Conservation (phyloP, 225 moss, liverwort and hornwort genomes). For the Pseudoscleropodium purum region DNA sequence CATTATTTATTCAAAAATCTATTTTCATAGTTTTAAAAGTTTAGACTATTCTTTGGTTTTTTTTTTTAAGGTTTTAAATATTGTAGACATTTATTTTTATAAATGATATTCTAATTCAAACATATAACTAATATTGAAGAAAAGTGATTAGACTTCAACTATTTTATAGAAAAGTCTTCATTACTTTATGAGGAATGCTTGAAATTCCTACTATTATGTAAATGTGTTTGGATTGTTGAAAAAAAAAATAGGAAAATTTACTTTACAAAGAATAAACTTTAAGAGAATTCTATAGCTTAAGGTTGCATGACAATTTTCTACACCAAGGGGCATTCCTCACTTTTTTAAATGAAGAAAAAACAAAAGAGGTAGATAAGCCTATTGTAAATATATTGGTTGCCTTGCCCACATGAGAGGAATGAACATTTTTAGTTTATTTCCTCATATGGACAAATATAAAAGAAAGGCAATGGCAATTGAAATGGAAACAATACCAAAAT, state of each 20-base stretch:
- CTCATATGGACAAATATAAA: not conserved
- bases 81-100: too few relatives aligned
- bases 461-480: not conserved
- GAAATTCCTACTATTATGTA: not conserved
- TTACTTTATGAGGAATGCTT: not conserved
- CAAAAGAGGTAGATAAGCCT: too few relatives aligned
- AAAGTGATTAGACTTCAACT: not conserved
- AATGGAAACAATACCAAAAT: not conserved
- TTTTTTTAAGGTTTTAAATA: too few relatives aligned
- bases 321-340: not conserved
- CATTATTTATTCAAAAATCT: too few relatives aligned
- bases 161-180: not conserved
- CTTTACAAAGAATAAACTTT: not conserved
- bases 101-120: too few relatives aligned
- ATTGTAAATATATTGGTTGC: not conserved
- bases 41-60: too few relatives aligned
- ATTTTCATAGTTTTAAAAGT: too few relatives aligned
- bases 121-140: not conserved
- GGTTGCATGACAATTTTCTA: not conserved
- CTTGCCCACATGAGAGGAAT: not conserved
- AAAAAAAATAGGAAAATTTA: not conserved
- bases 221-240: not conserved
- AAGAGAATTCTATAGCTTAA: not conserved
- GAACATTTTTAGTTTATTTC: not conserved
- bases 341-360: not conserved